Evolutionary conservation across 1,139 yeast genomes (phyloP).

Genomic region (Suhomyces choctaworum): DNA sequence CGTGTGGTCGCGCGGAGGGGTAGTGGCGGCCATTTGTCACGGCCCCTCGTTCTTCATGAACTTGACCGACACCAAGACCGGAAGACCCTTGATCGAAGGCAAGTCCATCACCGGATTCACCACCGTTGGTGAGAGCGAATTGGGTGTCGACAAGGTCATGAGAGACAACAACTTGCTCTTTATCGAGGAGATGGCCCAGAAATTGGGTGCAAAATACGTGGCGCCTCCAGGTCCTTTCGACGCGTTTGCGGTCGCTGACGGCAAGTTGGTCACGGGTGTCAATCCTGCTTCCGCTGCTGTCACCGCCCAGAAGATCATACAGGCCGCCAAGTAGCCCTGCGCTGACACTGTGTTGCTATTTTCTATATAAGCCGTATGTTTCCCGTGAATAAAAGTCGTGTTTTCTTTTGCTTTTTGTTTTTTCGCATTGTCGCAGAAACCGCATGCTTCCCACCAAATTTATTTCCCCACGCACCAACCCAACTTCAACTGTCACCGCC

Average conservation of each 20-base stretch:
- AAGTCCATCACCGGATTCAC: conserved; percentile 25
- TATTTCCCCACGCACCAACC: too few relatives aligned
- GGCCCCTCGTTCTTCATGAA: conserved; percentile 23
- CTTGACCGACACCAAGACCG: conserved; percentile 16
- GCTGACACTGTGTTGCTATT: too few relatives aligned
- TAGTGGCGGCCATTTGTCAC: conserved; percentile 25
- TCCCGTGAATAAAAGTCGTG: too few relatives aligned
- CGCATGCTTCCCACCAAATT: too few relatives aligned
- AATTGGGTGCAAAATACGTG: conserved; percentile 21
- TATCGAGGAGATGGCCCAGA: conserved; percentile 15
- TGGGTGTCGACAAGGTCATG: conserved; percentile 15
- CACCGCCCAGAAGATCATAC: conserved; percentile 41
- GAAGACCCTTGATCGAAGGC: conserved; percentile 19
- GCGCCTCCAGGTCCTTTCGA: conserved; percentile 22
- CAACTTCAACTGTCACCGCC: neutral
- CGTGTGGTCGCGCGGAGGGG: conserved; percentile 21
- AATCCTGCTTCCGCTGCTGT: conserved; percentile 49
- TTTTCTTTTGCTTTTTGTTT: too few relatives aligned
- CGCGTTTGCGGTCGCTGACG: conserved; percentile 21
- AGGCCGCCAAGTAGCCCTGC: conserved; percentile 13
- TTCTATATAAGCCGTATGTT: too few relatives aligned
- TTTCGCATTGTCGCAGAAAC: too few relatives aligned
- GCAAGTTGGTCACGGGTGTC: conserved; percentile 24
- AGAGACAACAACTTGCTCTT: conserved; percentile 14
- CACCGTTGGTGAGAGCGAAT: conserved; percentile 19